Conservation (phyloP, 179 eudicot species). For the Beta lomatogona region DNA sequence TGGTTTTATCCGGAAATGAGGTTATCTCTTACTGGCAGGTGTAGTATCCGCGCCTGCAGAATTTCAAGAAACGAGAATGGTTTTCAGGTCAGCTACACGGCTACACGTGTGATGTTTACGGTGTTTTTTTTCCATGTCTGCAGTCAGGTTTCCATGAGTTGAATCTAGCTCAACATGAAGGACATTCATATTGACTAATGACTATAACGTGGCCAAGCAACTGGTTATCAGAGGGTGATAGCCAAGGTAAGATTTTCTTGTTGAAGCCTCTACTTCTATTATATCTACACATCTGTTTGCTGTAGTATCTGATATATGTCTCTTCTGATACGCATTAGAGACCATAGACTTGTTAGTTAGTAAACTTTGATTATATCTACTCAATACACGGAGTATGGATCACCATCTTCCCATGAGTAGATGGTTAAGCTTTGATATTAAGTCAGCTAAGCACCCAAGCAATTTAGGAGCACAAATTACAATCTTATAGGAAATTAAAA, state of each 20-base stretch:
- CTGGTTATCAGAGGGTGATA: neutral
- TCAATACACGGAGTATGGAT: too few relatives aligned
- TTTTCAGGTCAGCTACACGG: conserved; percentile 11
- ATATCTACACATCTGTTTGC: neutral
- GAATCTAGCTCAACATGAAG: neutral
- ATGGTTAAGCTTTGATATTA: too few relatives aligned
- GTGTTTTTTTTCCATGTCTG: neutral
- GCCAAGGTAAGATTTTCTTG: neutral
- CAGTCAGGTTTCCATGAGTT: neutral
- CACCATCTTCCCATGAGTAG: too few relatives aligned
- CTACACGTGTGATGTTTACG: neutral
- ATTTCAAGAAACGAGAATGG: conserved; percentile 4
- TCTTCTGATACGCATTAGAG: neutral
- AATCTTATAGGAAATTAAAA: too few relatives aligned
- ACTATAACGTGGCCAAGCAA: neutral
- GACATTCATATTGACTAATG: neutral
- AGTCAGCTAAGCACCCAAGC: too few relatives aligned
- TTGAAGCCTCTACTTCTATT: neutral
- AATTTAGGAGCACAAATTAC: too few relatives aligned
- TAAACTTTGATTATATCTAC: neutral
- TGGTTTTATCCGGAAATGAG: neutral
- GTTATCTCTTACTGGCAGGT: conserved; percentile 11
- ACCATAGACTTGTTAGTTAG: neutral
- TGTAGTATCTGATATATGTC: neutral
- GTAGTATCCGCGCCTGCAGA: conserved; percentile 5